Percentiles rank a stretch among this genome's conserved stretches.
These are phyloP conservation scores for Bertia moriformis DNA, from an alignment of 2,329 filamentous ascomycete species.

Conservation along the genomic window DNA sequence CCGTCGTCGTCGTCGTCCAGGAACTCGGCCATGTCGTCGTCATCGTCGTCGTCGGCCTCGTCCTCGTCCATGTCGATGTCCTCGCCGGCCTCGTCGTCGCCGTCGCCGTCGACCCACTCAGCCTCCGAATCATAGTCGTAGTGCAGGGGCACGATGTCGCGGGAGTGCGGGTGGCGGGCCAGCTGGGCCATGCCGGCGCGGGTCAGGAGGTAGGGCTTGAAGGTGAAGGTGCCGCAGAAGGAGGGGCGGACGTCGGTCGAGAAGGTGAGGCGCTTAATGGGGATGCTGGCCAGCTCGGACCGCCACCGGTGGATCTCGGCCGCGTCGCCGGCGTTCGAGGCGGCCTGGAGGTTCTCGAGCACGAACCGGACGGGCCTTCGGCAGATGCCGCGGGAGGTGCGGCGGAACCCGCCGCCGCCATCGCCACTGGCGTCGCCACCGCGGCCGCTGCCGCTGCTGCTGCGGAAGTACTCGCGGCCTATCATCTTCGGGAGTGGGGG, in stretches of 20 bases:
- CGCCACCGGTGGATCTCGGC: constrained; percentile 5
- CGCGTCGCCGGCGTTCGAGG: constrained; percentile 15
- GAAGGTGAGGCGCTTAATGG: constrained; percentile 49
- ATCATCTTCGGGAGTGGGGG: not conserved
- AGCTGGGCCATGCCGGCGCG: constrained; percentile 31
- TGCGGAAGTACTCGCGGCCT: not conserved
- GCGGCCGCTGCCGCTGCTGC: not conserved
- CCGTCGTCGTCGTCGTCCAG: constrained; percentile 71
- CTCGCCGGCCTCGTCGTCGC: constrained; percentile 53
- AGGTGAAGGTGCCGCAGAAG: constrained; percentile 62
- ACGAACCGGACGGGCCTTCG: constrained; percentile 32
- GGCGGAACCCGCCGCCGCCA: too few species aligned
- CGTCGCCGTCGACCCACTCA: constrained; percentile 59
- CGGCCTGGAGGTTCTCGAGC: constrained; percentile 23
- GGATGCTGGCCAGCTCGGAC: constrained; percentile 29
- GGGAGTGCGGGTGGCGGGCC: constrained; percentile 35
- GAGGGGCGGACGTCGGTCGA: constrained; percentile 51
- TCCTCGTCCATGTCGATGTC: constrained; percentile 54
- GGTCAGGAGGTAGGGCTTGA: constrained; percentile 29
- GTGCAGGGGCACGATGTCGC: constrained; percentile 44
- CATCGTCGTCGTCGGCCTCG: constrained; percentile 54
- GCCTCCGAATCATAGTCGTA: constrained; percentile 81
- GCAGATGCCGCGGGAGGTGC: not conserved
- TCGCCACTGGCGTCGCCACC: too few species aligned
- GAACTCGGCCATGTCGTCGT: constrained; percentile 79